Conservation (phyloP, 1,284 basidiomycete genomes). For the Agroathelia rolfsii region DNA sequence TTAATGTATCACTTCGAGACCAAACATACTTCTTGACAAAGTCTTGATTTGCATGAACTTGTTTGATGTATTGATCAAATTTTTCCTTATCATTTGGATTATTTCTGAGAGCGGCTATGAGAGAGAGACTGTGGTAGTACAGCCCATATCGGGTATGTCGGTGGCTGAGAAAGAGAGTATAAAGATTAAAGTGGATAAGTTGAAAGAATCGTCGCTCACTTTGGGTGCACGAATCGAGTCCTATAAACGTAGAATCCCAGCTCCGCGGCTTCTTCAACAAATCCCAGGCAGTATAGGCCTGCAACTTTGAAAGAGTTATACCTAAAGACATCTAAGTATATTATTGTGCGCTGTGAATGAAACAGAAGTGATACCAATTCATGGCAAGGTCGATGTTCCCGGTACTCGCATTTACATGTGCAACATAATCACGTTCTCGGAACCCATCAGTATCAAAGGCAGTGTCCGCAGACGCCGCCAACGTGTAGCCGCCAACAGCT, state of each 20-base stretch:
- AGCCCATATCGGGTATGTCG: constrained; percentile 54
- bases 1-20: too few relatives aligned
- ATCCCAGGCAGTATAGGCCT: constrained; percentile 51
- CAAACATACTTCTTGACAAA: constrained; percentile 51
- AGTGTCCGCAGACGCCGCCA: constrained; percentile 33
- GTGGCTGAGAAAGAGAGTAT: constrained; percentile 39
- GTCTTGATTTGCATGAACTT: constrained; percentile 47
- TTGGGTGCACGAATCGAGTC: constrained; percentile 47
- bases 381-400: constrained; percentile 41
- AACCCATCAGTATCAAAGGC: constrained; percentile 53
- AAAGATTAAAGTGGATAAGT: too few relatives aligned
- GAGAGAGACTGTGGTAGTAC: constrained; percentile 57
- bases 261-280: constrained; percentile 41
- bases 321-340: constrained; percentile 24
- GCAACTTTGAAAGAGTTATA: constrained; percentile 61
- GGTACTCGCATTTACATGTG: constrained; percentile 29
- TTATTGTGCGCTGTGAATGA: not conserved
- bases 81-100: constrained; percentile 27
- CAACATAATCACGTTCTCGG: constrained; percentile 44
- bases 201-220: constrained; percentile 37
- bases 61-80: constrained; percentile 36
- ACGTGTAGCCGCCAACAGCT: constrained; percentile 50
- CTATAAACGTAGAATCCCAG: constrained; percentile 54
- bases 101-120: constrained; percentile 46
- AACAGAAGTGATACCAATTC: too few relatives aligned